These are phyloP conservation scores for Intubia oerlemansii DNA, from an alignment of 2,329 filamentous ascomycete genomes.

Conservation along the genomic window DNA sequence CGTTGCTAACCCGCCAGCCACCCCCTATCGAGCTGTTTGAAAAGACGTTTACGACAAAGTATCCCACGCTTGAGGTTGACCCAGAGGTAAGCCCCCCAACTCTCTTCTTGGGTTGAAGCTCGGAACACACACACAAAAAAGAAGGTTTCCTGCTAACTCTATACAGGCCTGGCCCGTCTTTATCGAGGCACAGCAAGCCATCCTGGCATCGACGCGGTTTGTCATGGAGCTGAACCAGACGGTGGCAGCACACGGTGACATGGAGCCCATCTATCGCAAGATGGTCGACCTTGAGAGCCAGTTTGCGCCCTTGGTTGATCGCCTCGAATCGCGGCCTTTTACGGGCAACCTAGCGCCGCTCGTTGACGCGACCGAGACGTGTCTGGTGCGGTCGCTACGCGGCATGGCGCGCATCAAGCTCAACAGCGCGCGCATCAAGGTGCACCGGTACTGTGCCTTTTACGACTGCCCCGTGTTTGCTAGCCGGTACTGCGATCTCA, in stretches of 20 bases:
- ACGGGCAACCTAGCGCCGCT: constrained; percentile 14
- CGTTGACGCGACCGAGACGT: constrained; percentile 17
- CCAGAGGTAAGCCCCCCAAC: too few relatives aligned
- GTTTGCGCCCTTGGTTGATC: constrained; percentile 16
- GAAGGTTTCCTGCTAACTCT: too few relatives aligned
- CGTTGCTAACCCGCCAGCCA: constrained; percentile 2
- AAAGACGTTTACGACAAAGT: constrained; percentile 21
- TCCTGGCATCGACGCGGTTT: constrained; percentile 24
- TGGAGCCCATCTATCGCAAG: constrained; percentile 18
- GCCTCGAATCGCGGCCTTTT: constrained; percentile 16
- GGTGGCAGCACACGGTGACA: constrained; percentile 16
- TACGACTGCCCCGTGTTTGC: constrained; percentile 26
- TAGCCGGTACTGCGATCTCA: constrained; percentile 26
- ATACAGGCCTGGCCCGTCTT: constrained; percentile 22
- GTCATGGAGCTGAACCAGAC: constrained; percentile 24
- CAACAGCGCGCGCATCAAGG: constrained; percentile 28
- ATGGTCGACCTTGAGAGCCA: constrained; percentile 19
- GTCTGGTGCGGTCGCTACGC: constrained; percentile 20
- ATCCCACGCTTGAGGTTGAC: constrained; percentile 19
- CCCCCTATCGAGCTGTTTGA: constrained; percentile 7
- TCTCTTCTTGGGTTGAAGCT: background rate
- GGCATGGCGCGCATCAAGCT: constrained; percentile 27
- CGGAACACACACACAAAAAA: constrained; percentile 8
- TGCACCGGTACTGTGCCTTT: constrained; percentile 29
- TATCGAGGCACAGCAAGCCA: constrained; percentile 24